Percentiles rank a stretch among this genome's conserved stretches.
These are phyloP conservation scores for Polyplosphaeria fusca DNA, from an alignment of 495 filamentous ascomycete species.

Conservation along the genomic window DNA sequence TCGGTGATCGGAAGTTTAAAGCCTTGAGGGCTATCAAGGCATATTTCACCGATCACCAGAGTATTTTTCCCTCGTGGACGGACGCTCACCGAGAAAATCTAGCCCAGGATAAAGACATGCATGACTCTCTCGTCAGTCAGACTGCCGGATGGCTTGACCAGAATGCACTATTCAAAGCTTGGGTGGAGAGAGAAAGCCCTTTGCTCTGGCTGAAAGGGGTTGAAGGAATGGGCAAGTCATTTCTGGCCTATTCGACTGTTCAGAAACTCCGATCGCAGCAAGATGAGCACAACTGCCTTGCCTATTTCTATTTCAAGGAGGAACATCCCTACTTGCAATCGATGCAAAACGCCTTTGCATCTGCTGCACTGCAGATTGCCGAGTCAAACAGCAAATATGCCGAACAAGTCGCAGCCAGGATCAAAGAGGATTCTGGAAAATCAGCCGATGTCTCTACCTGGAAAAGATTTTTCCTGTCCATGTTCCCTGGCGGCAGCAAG, in stretches of 20 bases:
- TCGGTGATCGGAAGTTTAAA: neutral
- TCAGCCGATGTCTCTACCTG: neutral
- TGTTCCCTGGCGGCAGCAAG: neutral
- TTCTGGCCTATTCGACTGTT: neutral
- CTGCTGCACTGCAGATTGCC: constrained; percentile 6
- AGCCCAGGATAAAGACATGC: neutral
- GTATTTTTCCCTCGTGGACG: neutral
- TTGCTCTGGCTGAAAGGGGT: constrained; percentile 1
- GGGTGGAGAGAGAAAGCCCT: neutral
- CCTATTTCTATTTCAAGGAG: constrained; percentile 10
- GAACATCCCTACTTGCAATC: constrained; percentile 6
- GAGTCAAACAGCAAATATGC: constrained; percentile 4
- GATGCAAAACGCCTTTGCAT: constrained; percentile 1
- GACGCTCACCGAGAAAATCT: neutral
- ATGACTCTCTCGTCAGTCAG: neutral
- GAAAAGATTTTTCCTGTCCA: constrained; percentile 2
- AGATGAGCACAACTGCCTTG: neutral
- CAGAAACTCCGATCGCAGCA: neutral
- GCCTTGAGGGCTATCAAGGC: neutral
- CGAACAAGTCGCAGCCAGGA: neutral
- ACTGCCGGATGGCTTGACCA: neutral
- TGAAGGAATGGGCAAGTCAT: constrained; percentile 5
- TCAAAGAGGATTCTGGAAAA: constrained; percentile 1
- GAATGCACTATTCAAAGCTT: neutral
- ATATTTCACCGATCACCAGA: neutral